phyloP scores from a whole-genome alignment of 306 rosid genomes.

The Medicago lupulina region DNA sequence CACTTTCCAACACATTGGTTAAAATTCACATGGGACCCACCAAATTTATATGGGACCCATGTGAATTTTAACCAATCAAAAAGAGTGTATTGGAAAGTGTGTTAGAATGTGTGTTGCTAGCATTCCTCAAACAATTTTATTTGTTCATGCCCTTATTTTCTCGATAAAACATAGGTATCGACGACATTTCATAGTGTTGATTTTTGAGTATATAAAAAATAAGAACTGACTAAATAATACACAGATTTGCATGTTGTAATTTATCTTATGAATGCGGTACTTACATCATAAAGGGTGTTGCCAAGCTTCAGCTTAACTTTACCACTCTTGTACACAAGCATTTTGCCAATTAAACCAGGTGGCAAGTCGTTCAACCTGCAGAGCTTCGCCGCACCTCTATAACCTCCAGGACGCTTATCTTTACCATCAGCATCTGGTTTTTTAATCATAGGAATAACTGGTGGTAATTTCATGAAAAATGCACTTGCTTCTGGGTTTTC shows the following conservation, averaged over 20 bases:
- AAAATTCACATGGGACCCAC: too few species aligned
- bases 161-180: background rate
- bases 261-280: slow-evolving; percentile 41
- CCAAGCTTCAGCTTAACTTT: slow-evolving; percentile 82
- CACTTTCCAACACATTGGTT: too few species aligned
- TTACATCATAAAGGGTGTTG: slow-evolving; percentile 77
- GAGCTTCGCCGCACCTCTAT: slow-evolving; percentile 37
- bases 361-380: slow-evolving; percentile 61
- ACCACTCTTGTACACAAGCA: slow-evolving; percentile 83
- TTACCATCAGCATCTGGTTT: slow-evolving; percentile 43
- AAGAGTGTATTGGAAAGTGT: too few species aligned
- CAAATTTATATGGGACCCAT: too few species aligned
- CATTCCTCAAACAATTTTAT: background rate
- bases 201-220: slow-evolving; percentile 1
- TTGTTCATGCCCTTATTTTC: background rate
- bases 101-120: too few species aligned
- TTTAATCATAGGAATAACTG: slow-evolving; percentile 55
- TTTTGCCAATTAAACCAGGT: slow-evolving; percentile 81
- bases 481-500: slow-evolving; percentile 66
- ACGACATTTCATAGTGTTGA: slow-evolving; percentile 10
- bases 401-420: slow-evolving; percentile 36
- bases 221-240: slow-evolving; percentile 12
- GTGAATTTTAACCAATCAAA: too few species aligned
- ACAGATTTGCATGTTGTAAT: slow-evolving; percentile 5
- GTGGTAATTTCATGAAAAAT: slow-evolving; percentile 69